phyloP scores from a whole-genome alignment of 768 basidiomycete genomes.

The Phaeolepiota aurea region DNA sequence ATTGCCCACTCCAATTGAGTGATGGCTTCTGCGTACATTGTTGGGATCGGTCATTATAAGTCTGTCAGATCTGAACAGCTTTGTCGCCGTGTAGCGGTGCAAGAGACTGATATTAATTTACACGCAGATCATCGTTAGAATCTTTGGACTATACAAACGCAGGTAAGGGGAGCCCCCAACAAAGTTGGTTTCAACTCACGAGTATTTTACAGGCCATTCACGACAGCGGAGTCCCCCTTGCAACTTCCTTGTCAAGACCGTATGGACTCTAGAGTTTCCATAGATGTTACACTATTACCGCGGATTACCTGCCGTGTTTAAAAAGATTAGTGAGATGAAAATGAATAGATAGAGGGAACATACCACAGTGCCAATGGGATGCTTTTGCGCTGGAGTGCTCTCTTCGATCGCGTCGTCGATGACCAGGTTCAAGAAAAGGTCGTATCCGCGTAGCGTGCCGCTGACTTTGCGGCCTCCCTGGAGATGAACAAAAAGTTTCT shows the following conservation, averaged over 20 bases:
- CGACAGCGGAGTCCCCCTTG: too few species aligned
- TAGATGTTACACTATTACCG: conserved; percentile 93
- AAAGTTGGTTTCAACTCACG: too few species aligned
- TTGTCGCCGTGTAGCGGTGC: too few species aligned
- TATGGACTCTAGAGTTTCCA: conserved; percentile 77
- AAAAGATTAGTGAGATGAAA: conserved; percentile 6
- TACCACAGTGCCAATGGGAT: conserved; percentile 89
- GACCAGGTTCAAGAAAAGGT: conserved; percentile 97
- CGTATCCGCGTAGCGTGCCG: conserved; percentile 91
- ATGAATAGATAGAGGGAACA: conserved; percentile 20
- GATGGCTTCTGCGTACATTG: too few species aligned
- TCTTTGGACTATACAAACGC: too few species aligned
- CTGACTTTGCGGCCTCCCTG: conserved; percentile 95
- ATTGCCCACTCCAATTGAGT: too few species aligned
- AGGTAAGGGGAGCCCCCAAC: too few species aligned
- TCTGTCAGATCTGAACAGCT: too few species aligned
- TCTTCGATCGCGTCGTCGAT: conserved; percentile 95
- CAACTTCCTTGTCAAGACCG: conserved; percentile 17
- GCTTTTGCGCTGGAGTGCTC: conserved; percentile 80
- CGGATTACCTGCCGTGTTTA: conserved; percentile 68
- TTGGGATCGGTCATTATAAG: too few species aligned
- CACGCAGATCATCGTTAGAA: too few species aligned
- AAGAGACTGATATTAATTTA: too few species aligned
- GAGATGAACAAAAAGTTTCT: conserved; percentile 88
- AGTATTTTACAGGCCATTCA: too few species aligned